Evolutionary conservation across 495 filamentous ascomycete species (phyloP), one percentile per base, ranked within the genome.

Genomic region (Daldinia grandis): DNA sequence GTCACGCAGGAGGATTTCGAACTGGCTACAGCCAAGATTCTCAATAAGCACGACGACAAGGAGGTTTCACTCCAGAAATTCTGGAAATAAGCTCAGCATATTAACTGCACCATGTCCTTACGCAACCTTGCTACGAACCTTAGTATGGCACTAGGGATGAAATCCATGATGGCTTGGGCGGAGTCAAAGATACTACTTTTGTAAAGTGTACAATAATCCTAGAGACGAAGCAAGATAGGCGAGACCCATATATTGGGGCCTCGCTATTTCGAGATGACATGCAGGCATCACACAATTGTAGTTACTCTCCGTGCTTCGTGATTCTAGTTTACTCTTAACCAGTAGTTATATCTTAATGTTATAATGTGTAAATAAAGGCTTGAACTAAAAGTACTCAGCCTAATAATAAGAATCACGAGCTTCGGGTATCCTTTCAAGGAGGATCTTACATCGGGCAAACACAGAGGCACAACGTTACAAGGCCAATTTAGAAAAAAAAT

Each of bases 1-100:
- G 95, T 99, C 64, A 99, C 95, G 33, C 95, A 99, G 80, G 95
- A 99, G 81, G 95, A 99, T 83, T 99, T 99, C 78, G 95, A 99
- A 79, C 85, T 99, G 69, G 95, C 95, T 27, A 98, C 96, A 4
- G 95, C 95, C 76, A 99, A 99, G 91, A 95, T 99, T 56, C 88
- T 99, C 76, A 98, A 98, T 86, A 98, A 98, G 86, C 95, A 99
- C 78, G 95, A 99, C 74, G 95, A 99, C 79, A 99, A 98, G 86
- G 93, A 97, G 80, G 93, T 91, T 65, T 80, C 84, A 25, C 74
- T 97, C 68, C 90, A 89, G 61, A 97, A 97, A 81, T 82, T 97
- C 75, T 97, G 93, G 92, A 97, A 97, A 87, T 97, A 92, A 77
- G 58, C 55, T 51, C 25, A 17, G 17, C 40, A 17, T 28, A 38